Evolutionary conservation across 169 alveolate genomes (phyloP), one percentile per base, ranked within the genome.

Genomic region (Cryptosporidium muris): DNA sequence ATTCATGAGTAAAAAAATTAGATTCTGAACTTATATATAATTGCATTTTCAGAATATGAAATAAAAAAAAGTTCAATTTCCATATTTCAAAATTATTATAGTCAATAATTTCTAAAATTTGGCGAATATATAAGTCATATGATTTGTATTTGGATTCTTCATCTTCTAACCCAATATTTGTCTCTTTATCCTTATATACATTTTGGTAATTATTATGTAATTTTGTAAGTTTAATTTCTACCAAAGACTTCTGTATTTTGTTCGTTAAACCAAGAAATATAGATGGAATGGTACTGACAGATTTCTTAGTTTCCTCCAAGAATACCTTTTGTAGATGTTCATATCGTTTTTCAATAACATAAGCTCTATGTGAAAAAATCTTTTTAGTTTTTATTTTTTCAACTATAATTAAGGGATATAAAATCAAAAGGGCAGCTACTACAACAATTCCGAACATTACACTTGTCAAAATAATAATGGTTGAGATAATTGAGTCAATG

Each of bases 311-410:
- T 40, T 74, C 85, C 2, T n/a, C 8, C 2, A 25, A 43, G 25
- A 58, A 54, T 25, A 58, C 60, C 0, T 25, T 58, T 16, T 37
- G 8, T 36, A 56, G 49, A 62, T 74, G 48, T 58, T 74, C 14
- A 74, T 56, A 74, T 74, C 85, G 54, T 42, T 74, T 63, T 16
- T 16, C n/a, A 14, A 74, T 48, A 25, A 74, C 11, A 60, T 12
- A 58, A 12, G 64, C 85, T 58, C 47, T 12, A 4, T 25, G 9
- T 43, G 66, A 56, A 8, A 56, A 74, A 25, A 74, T 58, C 45
- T 37, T 52, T 51, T 74, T 43, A 16, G 51, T 45, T 45, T 74
- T 74, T 56, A 58, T 68, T 14, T 16, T 58, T 43, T 74, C 85
- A 12, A 74, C 58, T 16, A 60, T 34, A 40, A 45, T 58, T 16